Base-by-base conservation (phyloP, 2,329 filamentous ascomycete genomes). In the Colletotrichum sidae region DNA sequence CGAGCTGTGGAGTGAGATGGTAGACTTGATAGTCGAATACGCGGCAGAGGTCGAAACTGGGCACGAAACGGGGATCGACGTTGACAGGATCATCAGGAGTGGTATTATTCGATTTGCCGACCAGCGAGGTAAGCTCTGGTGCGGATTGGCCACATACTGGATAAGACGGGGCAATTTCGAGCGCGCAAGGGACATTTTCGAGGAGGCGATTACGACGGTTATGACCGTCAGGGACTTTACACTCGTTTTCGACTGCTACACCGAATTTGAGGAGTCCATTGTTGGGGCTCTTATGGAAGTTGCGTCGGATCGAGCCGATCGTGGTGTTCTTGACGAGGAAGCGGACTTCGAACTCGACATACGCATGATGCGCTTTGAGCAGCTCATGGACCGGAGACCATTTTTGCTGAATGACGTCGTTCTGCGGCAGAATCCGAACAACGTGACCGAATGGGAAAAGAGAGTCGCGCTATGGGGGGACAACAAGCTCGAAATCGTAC, bases 181-280 rank as follows among this genome's bases (percentile, higher is more conserved):
- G 79, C 90, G 91, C 67, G 94, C 96, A 12, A 86, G 96, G 69
- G 96, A 99, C 76, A 86, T 96, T 4, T 98, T 97, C 70, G 96
- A 99, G 78, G 94, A 98, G 78, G 96, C 93, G 49, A 93, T 98
- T 70, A 97, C 93, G 10, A 98, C 95, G 1, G 96, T 97, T 68
- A 98, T 98, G 95, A 99, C 96, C 2, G 94, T 99, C 49, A 90
- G 96, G 60, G 96, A 99, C 79, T 99, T 99, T 74, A 96, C 94
- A 1, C 87, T 98, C 60, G 91, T 98, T 50, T 99, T 99, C 72
- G 96, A 99, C 77, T 92, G 94, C 0, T 99, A 98, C 74, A 90
- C 92, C 38, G 96, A 99, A 78, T 97, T 97, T 68, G 96, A 99
- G 77, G 96, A 99, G 79, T 95, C 94, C 0, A 91, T 98, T 70